Conservation (phyloP, 2,329 filamentous ascomycete genomes). For the Fusarium nelsonii region DNA sequence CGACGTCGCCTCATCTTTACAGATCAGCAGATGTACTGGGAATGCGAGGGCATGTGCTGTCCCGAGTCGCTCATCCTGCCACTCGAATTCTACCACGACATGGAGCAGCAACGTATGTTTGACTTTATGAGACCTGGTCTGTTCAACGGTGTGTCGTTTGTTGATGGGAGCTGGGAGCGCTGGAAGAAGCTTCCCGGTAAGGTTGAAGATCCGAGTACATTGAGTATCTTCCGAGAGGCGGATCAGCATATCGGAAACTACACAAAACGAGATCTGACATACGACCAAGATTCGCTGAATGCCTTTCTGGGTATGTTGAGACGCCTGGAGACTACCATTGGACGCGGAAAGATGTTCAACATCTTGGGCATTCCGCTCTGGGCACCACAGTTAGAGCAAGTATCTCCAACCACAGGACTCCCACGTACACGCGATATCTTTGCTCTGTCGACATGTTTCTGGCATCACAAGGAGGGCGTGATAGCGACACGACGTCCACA, state of each 20-base stretch:
- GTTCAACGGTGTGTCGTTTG: conserved; percentile 53
- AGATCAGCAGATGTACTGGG: conserved; percentile 56
- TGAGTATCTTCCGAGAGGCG: conserved; percentile 53
- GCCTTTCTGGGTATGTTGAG: conserved; percentile 52
- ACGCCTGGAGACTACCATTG: conserved; percentile 50
- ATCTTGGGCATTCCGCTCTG: conserved; percentile 52
- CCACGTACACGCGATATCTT: conserved; percentile 52
- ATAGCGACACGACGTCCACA: conserved; percentile 48
- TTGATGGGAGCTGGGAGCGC: conserved; percentile 53
- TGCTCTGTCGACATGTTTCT: conserved; percentile 53
- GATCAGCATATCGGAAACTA: conserved; percentile 53
- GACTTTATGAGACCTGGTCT: conserved; percentile 54
- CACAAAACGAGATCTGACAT: conserved; percentile 47
- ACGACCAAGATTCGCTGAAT: conserved; percentile 52
- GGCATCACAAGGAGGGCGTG: conserved; percentile 51
- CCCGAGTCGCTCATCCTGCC: conserved; percentile 53
- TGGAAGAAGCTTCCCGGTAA: conserved; percentile 51
- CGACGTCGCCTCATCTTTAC: conserved; percentile 56
- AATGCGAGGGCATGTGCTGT: conserved; percentile 56
- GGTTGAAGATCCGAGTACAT: conserved; percentile 50
- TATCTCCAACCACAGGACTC: conserved; percentile 25
- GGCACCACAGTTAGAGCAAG: conserved; percentile 41
- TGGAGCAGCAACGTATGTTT: conserved; percentile 52
- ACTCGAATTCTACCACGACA: conserved; percentile 50
- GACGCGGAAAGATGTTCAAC: conserved; percentile 48